Evolutionary conservation across 345 rosid species (phyloP).

Genomic region (Dipteronia dyeriana): DNA sequence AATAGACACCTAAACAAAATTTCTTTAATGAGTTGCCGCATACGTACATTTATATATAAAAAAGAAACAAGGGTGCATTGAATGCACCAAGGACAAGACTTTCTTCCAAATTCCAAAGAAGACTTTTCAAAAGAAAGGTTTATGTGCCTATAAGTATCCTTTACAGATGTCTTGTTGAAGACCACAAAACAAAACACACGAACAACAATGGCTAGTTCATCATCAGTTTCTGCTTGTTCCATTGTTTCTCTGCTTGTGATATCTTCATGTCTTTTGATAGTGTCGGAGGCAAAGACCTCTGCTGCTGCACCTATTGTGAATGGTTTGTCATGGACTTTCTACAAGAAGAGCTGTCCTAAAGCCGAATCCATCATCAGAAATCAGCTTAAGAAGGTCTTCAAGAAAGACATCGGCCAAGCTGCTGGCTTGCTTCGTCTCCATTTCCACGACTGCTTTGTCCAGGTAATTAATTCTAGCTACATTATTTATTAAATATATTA

Average conservation of each 20-base stretch:
- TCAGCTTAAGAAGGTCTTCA: constrained; percentile 62
- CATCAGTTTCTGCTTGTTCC: background rate
- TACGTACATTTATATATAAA: too few relatives aligned
- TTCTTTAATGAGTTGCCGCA: too few relatives aligned
- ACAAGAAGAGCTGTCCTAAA: constrained; percentile 63
- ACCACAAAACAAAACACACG: background rate
- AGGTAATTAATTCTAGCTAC: constrained; percentile 36
- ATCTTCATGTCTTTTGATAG: constrained; percentile 20
- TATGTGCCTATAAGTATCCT: constrained; percentile 18
- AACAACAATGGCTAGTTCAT: constrained; percentile 15
- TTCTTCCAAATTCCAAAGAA: background rate
- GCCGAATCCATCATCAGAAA: constrained; percentile 55
- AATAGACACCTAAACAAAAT: too few relatives aligned
- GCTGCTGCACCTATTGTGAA: constrained; percentile 33
- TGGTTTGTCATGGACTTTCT: constrained; percentile 76
- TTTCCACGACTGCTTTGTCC: constrained; percentile 95
- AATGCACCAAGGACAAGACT: background rate
- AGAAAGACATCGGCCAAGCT: constrained; percentile 74
- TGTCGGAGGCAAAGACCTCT: constrained; percentile 21
- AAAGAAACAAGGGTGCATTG: too few relatives aligned
- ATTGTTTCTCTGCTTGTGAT: constrained; percentile 22
- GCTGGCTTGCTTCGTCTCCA: constrained; percentile 92
- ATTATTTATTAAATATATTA: too few relatives aligned
- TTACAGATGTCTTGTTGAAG: background rate
- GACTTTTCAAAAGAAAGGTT: background rate